A percentile compares a stretch with the other conserved stretches of the same genome.
Evolutionary conservation across 2,329 filamentous ascomycete species (phyloP).

Genomic region (Byssochlamys sp.): DNA sequence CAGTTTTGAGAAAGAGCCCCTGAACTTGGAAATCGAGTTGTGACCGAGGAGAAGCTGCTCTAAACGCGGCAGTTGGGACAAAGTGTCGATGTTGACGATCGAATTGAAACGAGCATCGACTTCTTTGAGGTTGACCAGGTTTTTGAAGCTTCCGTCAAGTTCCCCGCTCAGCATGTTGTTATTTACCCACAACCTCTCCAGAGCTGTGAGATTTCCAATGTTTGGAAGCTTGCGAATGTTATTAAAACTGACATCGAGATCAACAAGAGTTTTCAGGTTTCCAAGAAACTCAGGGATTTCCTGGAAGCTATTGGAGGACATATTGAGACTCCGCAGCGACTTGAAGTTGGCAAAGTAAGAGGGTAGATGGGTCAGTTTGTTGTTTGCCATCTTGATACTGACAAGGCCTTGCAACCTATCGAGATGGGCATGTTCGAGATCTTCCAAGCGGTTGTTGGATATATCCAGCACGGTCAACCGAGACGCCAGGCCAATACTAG

Average conservation of each 20-base stretch:
- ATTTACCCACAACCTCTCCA: slow-evolving; percentile 87
- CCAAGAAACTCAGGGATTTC: slow-evolving; percentile 79
- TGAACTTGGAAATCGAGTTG: slow-evolving; percentile 83
- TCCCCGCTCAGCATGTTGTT: slow-evolving; percentile 78
- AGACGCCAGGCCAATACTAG: slow-evolving; percentile 70
- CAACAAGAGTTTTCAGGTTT: slow-evolving; percentile 69
- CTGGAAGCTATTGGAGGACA: slow-evolving; percentile 86
- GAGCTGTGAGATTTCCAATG: slow-evolving; percentile 65
- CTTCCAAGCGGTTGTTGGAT: slow-evolving; percentile 84
- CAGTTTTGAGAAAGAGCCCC: slow-evolving; percentile 76
- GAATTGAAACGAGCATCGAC: slow-evolving; percentile 90
- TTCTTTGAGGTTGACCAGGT: slow-evolving; percentile 71
- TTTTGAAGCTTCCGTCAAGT: slow-evolving; percentile 62
- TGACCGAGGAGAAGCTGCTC: slow-evolving; percentile 86
- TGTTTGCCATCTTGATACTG: slow-evolving; percentile 89
- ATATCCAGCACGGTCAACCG: slow-evolving; percentile 83
- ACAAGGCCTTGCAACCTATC: slow-evolving; percentile 65
- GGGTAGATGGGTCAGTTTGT: slow-evolving; percentile 70
- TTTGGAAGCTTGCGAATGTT: slow-evolving; percentile 68
- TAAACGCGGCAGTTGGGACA: slow-evolving; percentile 72
- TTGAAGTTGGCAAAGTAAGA: slow-evolving; percentile 73
- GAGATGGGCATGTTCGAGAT: slow-evolving; percentile 75
- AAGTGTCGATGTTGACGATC: slow-evolving; percentile 77
- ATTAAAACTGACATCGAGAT: slow-evolving; percentile 96
- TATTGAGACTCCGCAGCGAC: slow-evolving; percentile 69